These are phyloP conservation scores for Agastache rugosa DNA, from an alignment of 257 asterid species.

Conservation along the genomic window DNA sequence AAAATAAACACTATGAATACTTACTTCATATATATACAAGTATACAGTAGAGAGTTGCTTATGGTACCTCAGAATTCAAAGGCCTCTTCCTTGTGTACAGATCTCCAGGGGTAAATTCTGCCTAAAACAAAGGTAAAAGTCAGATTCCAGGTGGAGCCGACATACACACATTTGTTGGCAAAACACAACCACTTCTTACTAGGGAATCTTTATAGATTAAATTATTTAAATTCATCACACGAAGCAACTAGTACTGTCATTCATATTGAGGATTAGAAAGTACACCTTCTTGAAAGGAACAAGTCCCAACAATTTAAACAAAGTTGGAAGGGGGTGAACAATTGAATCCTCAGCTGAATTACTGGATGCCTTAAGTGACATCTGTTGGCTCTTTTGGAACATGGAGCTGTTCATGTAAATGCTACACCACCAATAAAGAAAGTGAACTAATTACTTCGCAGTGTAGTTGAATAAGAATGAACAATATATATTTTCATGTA, in stretches of 20 bases:
- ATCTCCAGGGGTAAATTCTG: constrained; percentile 87
- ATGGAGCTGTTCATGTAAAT: constrained; percentile 79
- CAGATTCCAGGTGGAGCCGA: constrained; percentile 27
- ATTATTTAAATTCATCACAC: neutral
- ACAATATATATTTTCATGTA: neutral
- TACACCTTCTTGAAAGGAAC: constrained; percentile 83
- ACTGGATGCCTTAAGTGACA: constrained; percentile 70
- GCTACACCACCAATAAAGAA: constrained; percentile 52
- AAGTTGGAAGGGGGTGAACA: constrained; percentile 85
- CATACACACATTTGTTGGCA: constrained; percentile 4
- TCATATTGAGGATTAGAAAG: neutral
- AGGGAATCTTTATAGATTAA: constrained; percentile 26
- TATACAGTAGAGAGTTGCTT: constrained; percentile 24
- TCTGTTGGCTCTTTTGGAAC: constrained; percentile 68
- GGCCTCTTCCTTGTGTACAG: constrained; percentile 85
- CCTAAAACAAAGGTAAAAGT: constrained; percentile 52
- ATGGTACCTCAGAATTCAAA: constrained; percentile 63
- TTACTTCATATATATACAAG: constrained; percentile 23
- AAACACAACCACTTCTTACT: constrained; percentile 11
- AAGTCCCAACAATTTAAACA: constrained; percentile 81
- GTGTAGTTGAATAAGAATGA: neutral
- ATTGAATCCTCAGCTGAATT: constrained; percentile 70
- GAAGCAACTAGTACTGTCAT: constrained; percentile 10
- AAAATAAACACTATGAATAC: constrained; percentile 38
- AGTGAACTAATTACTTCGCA: constrained; percentile 17